Evolutionary conservation across 176 grass and related monocot species (phyloP), one percentile per base, ranked within the genome.

Genomic region (Metroxylon sagu): DNA sequence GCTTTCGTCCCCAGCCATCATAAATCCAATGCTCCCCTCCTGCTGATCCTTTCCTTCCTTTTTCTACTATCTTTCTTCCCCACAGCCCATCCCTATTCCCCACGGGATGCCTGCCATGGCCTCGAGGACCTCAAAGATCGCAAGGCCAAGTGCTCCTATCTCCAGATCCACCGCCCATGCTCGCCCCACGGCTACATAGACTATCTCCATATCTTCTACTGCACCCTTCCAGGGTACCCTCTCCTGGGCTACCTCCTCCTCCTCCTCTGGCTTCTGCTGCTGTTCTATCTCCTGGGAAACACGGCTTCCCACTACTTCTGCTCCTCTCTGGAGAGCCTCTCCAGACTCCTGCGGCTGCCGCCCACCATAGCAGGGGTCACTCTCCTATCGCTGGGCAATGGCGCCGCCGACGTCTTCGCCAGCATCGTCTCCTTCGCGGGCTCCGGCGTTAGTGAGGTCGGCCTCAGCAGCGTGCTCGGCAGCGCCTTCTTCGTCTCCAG

Each of bases 271-370:
- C 80, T 95, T 2, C 48, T 87, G 3, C 29, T 82, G 3, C 83
- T 96, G 39, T 96, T 96, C 77, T 96, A 96, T 79, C 68, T 96
- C 23, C 86, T 96, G 17, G 91, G 86, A 16, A 84, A 85, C 86
- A 96, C 91, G 1, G 83, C 91, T 4, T 90, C 86, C 0, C 50
- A 50, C 4, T 96, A 85, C 83, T 96, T 96, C 56, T 87, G 91
- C 71, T 77, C 72, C 5, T 74, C 86, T 5, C 71, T 90, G 0
- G 78, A 82, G 69, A 79, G 71, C 5, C 80, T 96, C 6, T 87
- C 86, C 0, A 43, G 48, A 10, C 71, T 61, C 19, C 80, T 96
- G 1, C 76, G 76, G 2, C 75, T 96, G 2, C 84, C 86, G 4
- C 91, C 86, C 1, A 52, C 86, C 17, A 71, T 96, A 26, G 91